These are phyloP conservation scores for Ceratocystis eucalypticola DNA, from an alignment of 2,329 filamentous ascomycete genomes.

Conservation along the genomic window DNA sequence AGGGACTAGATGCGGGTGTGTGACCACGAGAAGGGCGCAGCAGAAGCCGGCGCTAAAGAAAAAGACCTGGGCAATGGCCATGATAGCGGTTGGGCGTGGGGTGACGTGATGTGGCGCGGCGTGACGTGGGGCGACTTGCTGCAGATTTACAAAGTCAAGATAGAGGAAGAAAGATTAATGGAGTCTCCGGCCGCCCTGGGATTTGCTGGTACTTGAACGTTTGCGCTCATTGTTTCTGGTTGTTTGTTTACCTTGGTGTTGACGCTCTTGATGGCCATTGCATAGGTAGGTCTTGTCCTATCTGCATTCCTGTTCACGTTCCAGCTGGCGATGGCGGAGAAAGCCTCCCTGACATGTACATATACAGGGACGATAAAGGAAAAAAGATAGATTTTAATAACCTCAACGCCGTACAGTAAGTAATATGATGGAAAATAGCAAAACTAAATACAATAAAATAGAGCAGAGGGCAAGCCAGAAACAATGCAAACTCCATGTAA, in stretches of 20 bases:
- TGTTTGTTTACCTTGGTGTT: no score
- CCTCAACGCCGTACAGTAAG: background rate
- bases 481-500: background rate
- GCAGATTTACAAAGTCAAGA: no score
- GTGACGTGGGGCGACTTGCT: no score
- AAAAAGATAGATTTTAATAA: background rate
- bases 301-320: background rate
- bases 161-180: no score
- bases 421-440: background rate
- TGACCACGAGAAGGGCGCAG: background rate
- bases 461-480: no score
- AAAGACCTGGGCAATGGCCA: background rate
- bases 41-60: constrained; percentile 8
- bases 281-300: background rate
- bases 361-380: background rate
- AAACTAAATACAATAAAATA: background rate
- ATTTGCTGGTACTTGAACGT: background rate
- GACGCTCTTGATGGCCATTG: background rate
- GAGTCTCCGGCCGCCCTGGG: background rate
- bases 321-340: background rate
- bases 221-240: background rate
- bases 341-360: background rate
- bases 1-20: background rate
- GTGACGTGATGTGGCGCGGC: background rate
- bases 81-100: background rate